phyloP scores from a whole-genome alignment of 768 basidiomycete genomes.

The Mycena olivaceomarginata region DNA sequence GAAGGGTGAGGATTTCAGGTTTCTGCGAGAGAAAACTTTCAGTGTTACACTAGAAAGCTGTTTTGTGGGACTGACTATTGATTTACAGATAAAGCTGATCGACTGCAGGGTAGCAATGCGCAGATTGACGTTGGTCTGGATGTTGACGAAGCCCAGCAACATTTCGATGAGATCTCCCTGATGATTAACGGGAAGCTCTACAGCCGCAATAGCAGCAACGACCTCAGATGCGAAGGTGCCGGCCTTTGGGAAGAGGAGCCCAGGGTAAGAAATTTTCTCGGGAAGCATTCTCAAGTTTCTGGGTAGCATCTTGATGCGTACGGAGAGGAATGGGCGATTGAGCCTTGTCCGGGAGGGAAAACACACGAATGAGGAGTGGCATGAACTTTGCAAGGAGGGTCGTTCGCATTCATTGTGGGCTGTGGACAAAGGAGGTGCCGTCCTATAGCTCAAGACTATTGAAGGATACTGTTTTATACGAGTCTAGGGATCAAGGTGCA shows the following conservation, averaged over 20 bases:
- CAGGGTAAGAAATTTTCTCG: conserved; percentile 91
- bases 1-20: conserved; percentile 91
- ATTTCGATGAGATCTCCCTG: conserved; percentile 95
- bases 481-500: not conserved
- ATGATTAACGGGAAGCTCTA: conserved; percentile 91
- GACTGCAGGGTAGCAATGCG: conserved; percentile 93
- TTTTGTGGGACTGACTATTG: conserved; percentile 80
- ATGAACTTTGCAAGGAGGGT: conserved; percentile 92
- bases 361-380: conserved; percentile 61
- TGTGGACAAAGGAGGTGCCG: conserved; percentile 27
- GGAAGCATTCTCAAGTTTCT: conserved; percentile 91
- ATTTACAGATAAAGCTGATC: conserved; percentile 98
- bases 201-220: conserved; percentile 94
- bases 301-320: conserved; percentile 94
- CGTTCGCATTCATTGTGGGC: conserved; percentile 89
- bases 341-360: conserved; percentile 48
- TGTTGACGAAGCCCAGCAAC: conserved; percentile 91
- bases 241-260: conserved; percentile 80
- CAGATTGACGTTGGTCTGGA: conserved; percentile 81
- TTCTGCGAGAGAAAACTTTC: conserved; percentile 71
- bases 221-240: conserved; percentile 95
- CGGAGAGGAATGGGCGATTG: conserved; percentile 43
- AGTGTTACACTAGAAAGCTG: conserved; percentile 36
- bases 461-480: conserved; percentile 8
- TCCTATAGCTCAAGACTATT: not conserved